These are phyloP conservation scores for Coemansia sp. DNA, from an alignment of 192 early-diverging fungal species.

Conservation along the genomic window DNA sequence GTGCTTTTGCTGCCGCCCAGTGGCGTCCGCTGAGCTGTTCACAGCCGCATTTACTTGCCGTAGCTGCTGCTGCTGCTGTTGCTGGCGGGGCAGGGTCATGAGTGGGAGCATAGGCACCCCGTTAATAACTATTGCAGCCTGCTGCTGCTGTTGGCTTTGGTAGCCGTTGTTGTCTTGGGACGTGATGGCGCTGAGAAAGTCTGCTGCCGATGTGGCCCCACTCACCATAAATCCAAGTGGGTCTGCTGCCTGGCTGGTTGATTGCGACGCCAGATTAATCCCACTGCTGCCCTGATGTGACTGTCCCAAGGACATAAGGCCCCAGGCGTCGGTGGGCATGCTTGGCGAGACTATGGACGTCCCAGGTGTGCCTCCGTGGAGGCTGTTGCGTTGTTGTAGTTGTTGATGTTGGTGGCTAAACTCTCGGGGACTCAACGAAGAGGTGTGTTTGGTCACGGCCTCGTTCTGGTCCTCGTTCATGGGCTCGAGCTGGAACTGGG, in stretches of 20 bases:
- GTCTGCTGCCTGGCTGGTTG: constrained; percentile 12
- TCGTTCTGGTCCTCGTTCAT: constrained; percentile 19
- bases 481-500: constrained; percentile 67
- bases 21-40: background rate
- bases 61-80: constrained; percentile 18
- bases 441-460: background rate
- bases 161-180: constrained; percentile 8
- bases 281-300: constrained; percentile 3
- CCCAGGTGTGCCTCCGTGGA: background rate
- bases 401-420: background rate
- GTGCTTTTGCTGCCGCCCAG: background rate
- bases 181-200: constrained; percentile 35
- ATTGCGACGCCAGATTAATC: background rate
- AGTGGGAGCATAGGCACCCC: constrained; percentile 35
- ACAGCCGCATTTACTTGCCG: background rate
- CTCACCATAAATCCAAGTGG: constrained; percentile 40
- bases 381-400: background rate
- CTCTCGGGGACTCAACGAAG: background rate
- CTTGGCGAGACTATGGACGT: background rate
- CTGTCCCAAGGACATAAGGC: constrained; percentile 10
- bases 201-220: constrained; percentile 18
- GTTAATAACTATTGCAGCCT: constrained; percentile 18
- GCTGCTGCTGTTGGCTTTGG: constrained; percentile 17
- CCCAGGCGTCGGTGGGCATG: constrained; percentile 11
- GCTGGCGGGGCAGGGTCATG: constrained; percentile 18